Percentiles rank a stretch among this genome's conserved stretches.
These are phyloP conservation scores for Theobroma cacao DNA, from an alignment of 345 rosid species.

Conservation along the genomic window DNA sequence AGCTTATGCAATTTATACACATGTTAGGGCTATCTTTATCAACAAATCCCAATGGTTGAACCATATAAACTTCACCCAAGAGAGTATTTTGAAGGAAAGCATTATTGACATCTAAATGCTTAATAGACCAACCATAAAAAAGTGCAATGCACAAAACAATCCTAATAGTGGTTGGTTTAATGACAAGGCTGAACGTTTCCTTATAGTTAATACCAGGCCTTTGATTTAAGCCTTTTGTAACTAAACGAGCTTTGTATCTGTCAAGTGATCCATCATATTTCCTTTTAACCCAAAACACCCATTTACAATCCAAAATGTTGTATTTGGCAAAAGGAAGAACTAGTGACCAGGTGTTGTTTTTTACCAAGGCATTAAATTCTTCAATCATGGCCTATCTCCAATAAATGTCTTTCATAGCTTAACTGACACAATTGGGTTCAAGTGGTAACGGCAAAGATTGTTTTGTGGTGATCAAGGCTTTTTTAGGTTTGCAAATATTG, in stretches of 20 bases:
- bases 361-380: background rate
- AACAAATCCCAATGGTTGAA: background rate
- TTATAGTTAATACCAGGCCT: background rate
- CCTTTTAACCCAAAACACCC: background rate
- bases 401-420: background rate
- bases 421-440: background rate
- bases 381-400: background rate
- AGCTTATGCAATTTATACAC: too few species aligned
- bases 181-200: background rate
- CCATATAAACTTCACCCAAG: background rate
- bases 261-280: background rate
- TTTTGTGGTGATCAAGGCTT: background rate
- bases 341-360: background rate
- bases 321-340: background rate
- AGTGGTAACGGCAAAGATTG: background rate
- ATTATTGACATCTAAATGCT: background rate
- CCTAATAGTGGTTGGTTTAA: background rate
- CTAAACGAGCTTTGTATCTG: background rate
- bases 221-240: background rate
- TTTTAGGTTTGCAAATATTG: background rate
- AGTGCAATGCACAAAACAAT: background rate
- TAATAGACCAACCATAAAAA: background rate
- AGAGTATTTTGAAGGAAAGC: background rate
- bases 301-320: background rate
- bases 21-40: background rate